Base-by-base conservation (phyloP, 176 grass and related monocot genomes). In the Triticum turgidum region DNA sequence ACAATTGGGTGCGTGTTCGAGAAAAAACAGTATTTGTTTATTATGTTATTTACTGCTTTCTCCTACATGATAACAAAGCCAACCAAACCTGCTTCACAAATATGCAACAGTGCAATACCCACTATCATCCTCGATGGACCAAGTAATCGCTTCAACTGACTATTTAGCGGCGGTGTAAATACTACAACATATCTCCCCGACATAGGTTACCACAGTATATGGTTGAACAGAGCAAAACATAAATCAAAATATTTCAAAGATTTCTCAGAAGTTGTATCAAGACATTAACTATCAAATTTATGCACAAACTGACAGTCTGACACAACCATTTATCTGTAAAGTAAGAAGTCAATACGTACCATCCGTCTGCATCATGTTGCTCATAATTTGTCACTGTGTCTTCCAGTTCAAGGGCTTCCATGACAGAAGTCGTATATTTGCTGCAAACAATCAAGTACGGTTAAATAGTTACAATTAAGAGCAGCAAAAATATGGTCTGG, bases 351-450 rank as follows among this genome's bases (percentile, higher is more conserved):
- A 89, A 85, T 83, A 91, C 91, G 83, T 76, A 98, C 96, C 96
- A 95, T 92, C 88, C 93, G 82, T 88, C 90, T 63, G 86, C 81
- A 90, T 90, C 89, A 83, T 92, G 84, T 78, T 83, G 90, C 47
- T 95, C 93, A 67, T 88, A 95, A 80, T 92, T 98, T 85, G 90
- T 95, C 77, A 94, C 83, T 9, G 90, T 98, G 75, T 98, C 96
- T 84, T 98, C 96, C 58, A 98, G 88, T 42, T 95, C 88, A 76
- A 98, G 91, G 34, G 96, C 96, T 91, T 98, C 93, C 88, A 95
- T 84, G 44, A 95, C 90, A 71, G 87, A 95, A 68, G 38, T 92
- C 69, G 89, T 94, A 89, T 98, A 98, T 86, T 97, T 88, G 84
- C 94, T 97, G 84, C n/a, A 89, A 77, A 82, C 13, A 61, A 65